Base-by-base conservation (phyloP, 2,329 filamentous ascomycete genomes). In the Talaromyces sp. region DNA sequence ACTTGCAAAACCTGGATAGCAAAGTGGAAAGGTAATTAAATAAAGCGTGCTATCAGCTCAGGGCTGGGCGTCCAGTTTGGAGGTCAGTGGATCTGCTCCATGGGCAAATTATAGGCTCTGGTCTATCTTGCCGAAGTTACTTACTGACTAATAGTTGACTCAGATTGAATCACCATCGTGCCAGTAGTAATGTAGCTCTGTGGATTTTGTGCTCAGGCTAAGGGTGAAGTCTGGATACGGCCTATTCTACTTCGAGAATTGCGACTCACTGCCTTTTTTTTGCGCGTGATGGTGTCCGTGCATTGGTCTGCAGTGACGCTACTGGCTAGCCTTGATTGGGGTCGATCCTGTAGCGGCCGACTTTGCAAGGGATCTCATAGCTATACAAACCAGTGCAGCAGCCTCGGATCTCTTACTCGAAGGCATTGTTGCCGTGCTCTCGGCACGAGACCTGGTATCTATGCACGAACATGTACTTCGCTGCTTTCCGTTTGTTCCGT, bases 261-360 rank as follows among this genome's bases (percentile, higher is more conserved):
- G 60, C 35, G 52, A 59, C 43, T 66, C 45, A 41, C 33, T 59
- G 54, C 27, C 31, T 62, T 47, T 66, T 52, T 60, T 22, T 62
- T 35, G 64, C 64, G 64, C 61, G 64, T 66, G 64, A 66, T 63
- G 61, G 39, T 61, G 64, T 66, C 64, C 61, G 64, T 66, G 64
- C 64, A 63, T 62, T 61, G 39, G 37, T 59, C 52, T 62, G 25
- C 43, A 58, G 31, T 50, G 39, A 57, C 37, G 45, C 49, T 49
- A 65, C 58, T 61, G 43, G 37, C 7, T 60, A 61, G 63, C 19
- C 58, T 25, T 65, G 35, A 27, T 58, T 63, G 37, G 33, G 39
- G 50, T 62, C 52, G 60, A 66, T 62, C 64, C 59, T 31, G 19
- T 35, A 54, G 41, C 58, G 47, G 59, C 58, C 59, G 41, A 50